Evolutionary conservation across 352 stramenopile species (phyloP).

Genomic region (Pythium dissotocum): DNA sequence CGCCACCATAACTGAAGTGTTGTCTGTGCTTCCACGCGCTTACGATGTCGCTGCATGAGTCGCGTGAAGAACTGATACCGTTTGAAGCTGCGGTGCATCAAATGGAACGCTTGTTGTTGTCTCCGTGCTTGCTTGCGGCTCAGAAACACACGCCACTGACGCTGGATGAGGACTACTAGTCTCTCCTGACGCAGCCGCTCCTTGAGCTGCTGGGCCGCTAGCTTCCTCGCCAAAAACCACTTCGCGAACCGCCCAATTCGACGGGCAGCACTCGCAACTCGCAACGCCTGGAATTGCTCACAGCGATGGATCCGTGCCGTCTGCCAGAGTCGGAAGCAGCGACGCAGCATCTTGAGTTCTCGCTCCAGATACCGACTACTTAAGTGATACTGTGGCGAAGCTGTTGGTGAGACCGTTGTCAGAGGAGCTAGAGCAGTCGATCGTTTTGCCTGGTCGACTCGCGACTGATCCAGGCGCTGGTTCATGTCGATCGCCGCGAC

Average conservation of each 20-base stretch:
- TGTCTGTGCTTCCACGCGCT: slow-evolving; percentile 34
- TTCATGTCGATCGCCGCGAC: slow-evolving; percentile 44
- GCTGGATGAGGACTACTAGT: slow-evolving; percentile 6
- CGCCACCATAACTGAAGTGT: slow-evolving; percentile 52
- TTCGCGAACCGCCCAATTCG: slow-evolving; percentile 15
- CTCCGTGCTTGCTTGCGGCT: background rate
- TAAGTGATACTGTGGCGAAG: slow-evolving; percentile 1
- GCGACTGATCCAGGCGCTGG: slow-evolving; percentile 11
- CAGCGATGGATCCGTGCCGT: slow-evolving; percentile 27
- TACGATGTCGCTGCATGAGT: slow-evolving; percentile 25
- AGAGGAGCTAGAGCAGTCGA: background rate
- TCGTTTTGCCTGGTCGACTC: background rate
- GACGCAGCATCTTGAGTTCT: slow-evolving; percentile 69
- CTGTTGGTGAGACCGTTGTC: background rate
- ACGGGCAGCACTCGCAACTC: slow-evolving; percentile 1
- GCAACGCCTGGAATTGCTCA: background rate
- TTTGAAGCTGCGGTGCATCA: slow-evolving; percentile 44
- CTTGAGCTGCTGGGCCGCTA: background rate
- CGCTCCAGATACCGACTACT: slow-evolving; percentile 47
- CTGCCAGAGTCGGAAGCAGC: slow-evolving; percentile 51
- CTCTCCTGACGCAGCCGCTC: background rate
- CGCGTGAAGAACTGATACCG: slow-evolving; percentile 44
- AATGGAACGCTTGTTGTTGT: slow-evolving; percentile 34
- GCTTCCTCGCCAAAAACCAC: background rate
- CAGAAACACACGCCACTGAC: slow-evolving; percentile 8